Evolutionary conservation across 2,329 filamentous ascomycete genomes (phyloP).

Genomic region (Elsinoe ampelina): DNA sequence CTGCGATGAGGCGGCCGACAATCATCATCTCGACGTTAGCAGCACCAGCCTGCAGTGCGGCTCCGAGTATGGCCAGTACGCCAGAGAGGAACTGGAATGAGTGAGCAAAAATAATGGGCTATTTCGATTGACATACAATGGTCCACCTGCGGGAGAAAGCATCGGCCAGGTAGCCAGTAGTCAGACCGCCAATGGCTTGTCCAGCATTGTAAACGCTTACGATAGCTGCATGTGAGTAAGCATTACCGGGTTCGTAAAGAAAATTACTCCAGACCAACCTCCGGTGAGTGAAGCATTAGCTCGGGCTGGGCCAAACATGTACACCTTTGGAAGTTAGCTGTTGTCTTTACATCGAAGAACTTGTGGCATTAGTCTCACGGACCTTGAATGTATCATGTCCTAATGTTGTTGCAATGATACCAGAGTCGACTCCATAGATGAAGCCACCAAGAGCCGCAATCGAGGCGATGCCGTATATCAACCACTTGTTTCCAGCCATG

Average conservation of each 20-base stretch:
- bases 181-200: conserved; percentile 25
- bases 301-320: conserved; percentile 25
- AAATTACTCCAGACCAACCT: conserved; percentile 9
- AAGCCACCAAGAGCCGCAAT: conserved; percentile 2
- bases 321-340: conserved; percentile 5
- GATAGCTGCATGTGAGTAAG: conserved; percentile 17
- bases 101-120: background rate
- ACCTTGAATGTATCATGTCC: conserved; percentile 27
- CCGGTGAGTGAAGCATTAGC: conserved; percentile 24
- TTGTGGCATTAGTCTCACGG: background rate
- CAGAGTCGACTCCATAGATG: conserved; percentile 16
- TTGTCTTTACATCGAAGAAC: too few species aligned
- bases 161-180: conserved; percentile 28
- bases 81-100: background rate
- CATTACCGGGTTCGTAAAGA: background rate
- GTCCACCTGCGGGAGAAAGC: conserved; percentile 30
- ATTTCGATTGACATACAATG: conserved; percentile 15
- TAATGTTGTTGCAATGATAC: conserved; percentile 29
- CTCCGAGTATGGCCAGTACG: conserved; percentile 20
- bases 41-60: conserved; percentile 18
- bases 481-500: conserved; percentile 3
- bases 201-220: conserved; percentile 30
- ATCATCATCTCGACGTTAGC: conserved; percentile 20
- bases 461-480: conserved; percentile 5
- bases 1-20: conserved; percentile 23